These are phyloP conservation scores for Typha latifolia DNA, from an alignment of 176 grass and related monocot species.

Conservation along the genomic window DNA sequence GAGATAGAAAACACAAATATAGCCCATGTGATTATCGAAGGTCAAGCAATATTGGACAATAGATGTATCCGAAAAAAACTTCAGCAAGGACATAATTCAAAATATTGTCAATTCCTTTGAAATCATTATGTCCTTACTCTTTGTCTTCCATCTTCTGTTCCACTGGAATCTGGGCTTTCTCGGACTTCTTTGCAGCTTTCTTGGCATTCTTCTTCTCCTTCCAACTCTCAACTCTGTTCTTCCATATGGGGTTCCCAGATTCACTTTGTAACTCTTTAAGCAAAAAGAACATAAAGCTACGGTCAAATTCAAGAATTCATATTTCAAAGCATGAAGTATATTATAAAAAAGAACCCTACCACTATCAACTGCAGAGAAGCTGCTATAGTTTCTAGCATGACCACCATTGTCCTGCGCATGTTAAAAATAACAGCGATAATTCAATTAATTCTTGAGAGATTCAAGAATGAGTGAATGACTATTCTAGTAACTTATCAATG, in stretches of 20 bases:
- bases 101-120: slow-evolving; percentile 14
- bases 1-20: too few relatives aligned
- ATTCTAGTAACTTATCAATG: neutral
- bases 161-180: slow-evolving; percentile 51
- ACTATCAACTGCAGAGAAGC: slow-evolving; percentile 65
- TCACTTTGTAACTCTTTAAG: slow-evolving; percentile 70
- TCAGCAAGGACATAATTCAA: neutral
- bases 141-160: slow-evolving; percentile 86
- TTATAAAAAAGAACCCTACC: slow-evolving; percentile 20
- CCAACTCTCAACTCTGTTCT: slow-evolving; percentile 95
- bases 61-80: neutral
- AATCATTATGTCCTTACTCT: slow-evolving; percentile 51
- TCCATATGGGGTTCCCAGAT: slow-evolving; percentile 94
- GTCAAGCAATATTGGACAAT: neutral
- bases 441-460: slow-evolving; percentile 15
- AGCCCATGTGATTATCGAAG: too few relatives aligned
- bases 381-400: slow-evolving; percentile 77
- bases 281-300: slow-evolving; percentile 12
- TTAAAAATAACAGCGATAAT: neutral
- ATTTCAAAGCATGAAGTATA: neutral
- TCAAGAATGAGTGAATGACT: neutral
- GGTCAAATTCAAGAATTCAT: neutral
- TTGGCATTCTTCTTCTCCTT: slow-evolving; percentile 94
- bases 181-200: slow-evolving; percentile 52
- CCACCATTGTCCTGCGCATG: slow-evolving; percentile 45